Base-by-base conservation (phyloP, 2,329 filamentous ascomycete species). In the Xylaria sp. region DNA sequence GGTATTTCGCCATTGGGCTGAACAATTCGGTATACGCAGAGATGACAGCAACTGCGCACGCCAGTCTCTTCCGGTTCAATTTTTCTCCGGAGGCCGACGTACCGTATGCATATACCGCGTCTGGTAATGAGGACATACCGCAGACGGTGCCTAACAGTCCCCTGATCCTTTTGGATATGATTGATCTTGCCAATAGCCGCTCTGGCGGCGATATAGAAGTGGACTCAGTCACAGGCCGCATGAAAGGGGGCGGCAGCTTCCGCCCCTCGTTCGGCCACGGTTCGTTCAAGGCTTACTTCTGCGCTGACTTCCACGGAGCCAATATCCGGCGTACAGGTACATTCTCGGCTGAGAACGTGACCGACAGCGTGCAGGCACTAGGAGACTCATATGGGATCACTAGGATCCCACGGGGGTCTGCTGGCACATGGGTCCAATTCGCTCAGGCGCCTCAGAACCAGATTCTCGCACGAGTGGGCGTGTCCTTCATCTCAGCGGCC, bases 391-490 rank as follows among this genome's bases (percentile, higher is more conserved):
- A 80, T 69, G 74, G 76, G 23, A 67, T 82, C 18, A 66, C 52
- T 34, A 69, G 72, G 8, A 75, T 82, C 23, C 78, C 66, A 0
- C 70, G 76, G 0, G 81, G 81, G 6, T 81, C 80, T 28, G 83
- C 80, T 0, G 91, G 91, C 13, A 88, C 86, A 1, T 94, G 89
- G 84, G 81, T 88, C 6, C 88, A 90, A 66, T 92, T 93, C 72
- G 77, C 87, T 20, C 71, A 69, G 10, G 76, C 83, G 1, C 51
- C 73, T 3, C 78, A 81, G 0, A 79, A 84, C 58, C 83, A 84
- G n/a, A 86, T 94, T 37, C 77, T 89, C 55, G 91, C 86, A 6
- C 85, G 92, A n/a, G 90, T 94, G 12, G 92, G 91, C 0, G 78
- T 94, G 7, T 93, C 91, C 59, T 93, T 94, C 75, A 88, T 93